Evolutionary conservation across 805 yeast species (phyloP).

Genomic region (Myxozyma neglecta): DNA sequence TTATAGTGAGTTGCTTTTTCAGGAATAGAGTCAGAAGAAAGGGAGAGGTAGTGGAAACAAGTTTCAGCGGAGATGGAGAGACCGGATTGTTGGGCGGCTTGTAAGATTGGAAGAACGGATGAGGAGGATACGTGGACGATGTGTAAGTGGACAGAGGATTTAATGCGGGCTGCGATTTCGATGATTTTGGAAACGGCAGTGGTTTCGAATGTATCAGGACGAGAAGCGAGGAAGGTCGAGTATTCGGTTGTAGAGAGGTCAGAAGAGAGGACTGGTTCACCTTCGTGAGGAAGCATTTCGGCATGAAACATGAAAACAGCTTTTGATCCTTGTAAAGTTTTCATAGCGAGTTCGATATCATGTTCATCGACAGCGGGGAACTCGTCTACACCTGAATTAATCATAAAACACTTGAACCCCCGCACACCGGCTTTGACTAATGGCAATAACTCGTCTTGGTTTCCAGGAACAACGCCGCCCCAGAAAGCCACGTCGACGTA

Average conservation of each 20-base stretch:
- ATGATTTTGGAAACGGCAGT: slow-evolving; percentile 78
- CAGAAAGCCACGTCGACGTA: slow-evolving; percentile 96
- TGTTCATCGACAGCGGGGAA: slow-evolving; percentile 75
- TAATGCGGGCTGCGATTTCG: slow-evolving; percentile 48
- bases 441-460: slow-evolving; percentile 67
- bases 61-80: slow-evolving; percentile 75
- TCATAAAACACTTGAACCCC: slow-evolving; percentile 90
- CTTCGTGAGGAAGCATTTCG: slow-evolving; percentile 65
- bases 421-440: slow-evolving; percentile 83
- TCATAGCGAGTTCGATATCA: slow-evolving; percentile 69
- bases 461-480: slow-evolving; percentile 91
- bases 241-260: slow-evolving; percentile 45
- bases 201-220: slow-evolving; percentile 87
- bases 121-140: slow-evolving; percentile 88
- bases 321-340: slow-evolving; percentile 56
- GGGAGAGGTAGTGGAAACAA: slow-evolving; percentile 85
- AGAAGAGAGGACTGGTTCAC: slow-evolving; percentile 25
- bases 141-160: slow-evolving; percentile 52
- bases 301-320: slow-evolving; percentile 92
- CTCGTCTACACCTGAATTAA: slow-evolving; percentile 95
- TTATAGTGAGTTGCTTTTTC: slow-evolving; percentile 79
- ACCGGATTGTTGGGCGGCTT: slow-evolving; percentile 55
- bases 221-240: slow-evolving; percentile 70
- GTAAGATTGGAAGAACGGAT: slow-evolving; percentile 73
- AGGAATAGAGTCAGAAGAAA: slow-evolving; percentile 75